phyloP scores from a whole-genome alignment of 2,329 filamentous ascomycete species.

The Cytospora schulzeri region DNA sequence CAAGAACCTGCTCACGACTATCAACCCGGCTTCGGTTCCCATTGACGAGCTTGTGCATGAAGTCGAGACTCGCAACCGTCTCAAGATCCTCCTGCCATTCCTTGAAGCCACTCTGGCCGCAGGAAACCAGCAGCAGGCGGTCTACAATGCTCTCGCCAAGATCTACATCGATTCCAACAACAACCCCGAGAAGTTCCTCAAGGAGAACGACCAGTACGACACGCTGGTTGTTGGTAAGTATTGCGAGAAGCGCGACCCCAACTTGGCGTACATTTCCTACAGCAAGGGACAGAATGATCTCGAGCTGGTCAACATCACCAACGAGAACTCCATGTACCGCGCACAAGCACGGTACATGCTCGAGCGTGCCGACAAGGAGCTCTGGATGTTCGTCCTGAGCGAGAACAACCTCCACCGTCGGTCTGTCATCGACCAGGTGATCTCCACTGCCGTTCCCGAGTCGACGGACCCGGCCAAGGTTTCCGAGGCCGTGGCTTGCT shows the following conservation, averaged over 20 bases:
- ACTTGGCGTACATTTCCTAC: slow-evolving; percentile 92
- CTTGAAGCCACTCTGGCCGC: slow-evolving; percentile 86
- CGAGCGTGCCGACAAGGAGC: slow-evolving; percentile 83
- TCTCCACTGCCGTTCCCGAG: slow-evolving; percentile 90
- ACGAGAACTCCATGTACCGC: slow-evolving; percentile 99
- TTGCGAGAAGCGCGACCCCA: slow-evolving; percentile 97
- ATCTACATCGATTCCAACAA: slow-evolving; percentile 99
- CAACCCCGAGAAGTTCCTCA: slow-evolving; percentile 94
- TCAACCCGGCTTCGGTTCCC: slow-evolving; percentile 81
- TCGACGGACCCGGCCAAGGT: slow-evolving; percentile 93
- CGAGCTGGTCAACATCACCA: slow-evolving; percentile 96
- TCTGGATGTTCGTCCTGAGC: slow-evolving; percentile 94
- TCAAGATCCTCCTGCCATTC: slow-evolving; percentile 95
- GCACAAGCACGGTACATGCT: slow-evolving; percentile 95
- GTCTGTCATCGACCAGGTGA: slow-evolving; percentile 94
- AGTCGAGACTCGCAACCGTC: slow-evolving; percentile 92
- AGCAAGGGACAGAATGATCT: slow-evolving; percentile 96
- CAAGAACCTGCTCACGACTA: slow-evolving; percentile 83
- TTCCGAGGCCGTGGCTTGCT: slow-evolving; percentile 88
- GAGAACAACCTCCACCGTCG: slow-evolving; percentile 95
- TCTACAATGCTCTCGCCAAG: slow-evolving; percentile 97
- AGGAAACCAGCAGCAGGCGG: slow-evolving; percentile 93
- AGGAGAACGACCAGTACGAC: slow-evolving; percentile 96
- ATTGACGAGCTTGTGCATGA: slow-evolving; percentile 93
- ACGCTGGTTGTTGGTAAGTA: slow-evolving; percentile 92